Evolutionary conservation across 2,329 filamentous ascomycete species (phyloP).

Genomic region (Emydomyces testavorans): DNA sequence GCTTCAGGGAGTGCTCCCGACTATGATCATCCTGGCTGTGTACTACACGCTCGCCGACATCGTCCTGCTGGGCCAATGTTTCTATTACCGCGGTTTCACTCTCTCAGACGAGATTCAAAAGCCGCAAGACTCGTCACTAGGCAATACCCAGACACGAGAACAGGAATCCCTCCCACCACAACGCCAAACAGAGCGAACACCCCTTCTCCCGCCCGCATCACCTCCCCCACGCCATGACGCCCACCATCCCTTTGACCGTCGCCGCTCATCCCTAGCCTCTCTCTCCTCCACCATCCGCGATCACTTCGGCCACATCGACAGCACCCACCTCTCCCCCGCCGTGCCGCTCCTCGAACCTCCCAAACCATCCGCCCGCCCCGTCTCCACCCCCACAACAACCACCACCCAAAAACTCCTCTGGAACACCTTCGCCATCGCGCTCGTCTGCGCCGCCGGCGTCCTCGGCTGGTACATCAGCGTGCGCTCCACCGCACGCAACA

Average conservation of each 20-base stretch:
- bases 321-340: constrained; percentile 63
- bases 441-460: constrained; percentile 74
- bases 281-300: constrained; percentile 34
- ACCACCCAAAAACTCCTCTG: constrained; percentile 46
- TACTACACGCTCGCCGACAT: constrained; percentile 91
- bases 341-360: constrained; percentile 59
- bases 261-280: constrained; percentile 18
- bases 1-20: constrained; percentile 80
- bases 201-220: constrained; percentile 18
- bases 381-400: constrained; percentile 23
- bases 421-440: constrained; percentile 62
- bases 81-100: constrained; percentile 82
- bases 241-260: constrained; percentile 13
- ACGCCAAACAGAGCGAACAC: constrained; percentile 17
- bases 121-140: not conserved
- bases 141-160: not conserved
- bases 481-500: constrained; percentile 29
- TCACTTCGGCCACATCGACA: constrained; percentile 47
- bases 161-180: not conserved
- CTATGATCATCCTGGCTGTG: constrained; percentile 88
- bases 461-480: constrained; percentile 72
- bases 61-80: constrained; percentile 76
- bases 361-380: constrained; percentile 20
- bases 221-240: not conserved
- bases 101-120: constrained; percentile 20